Conservation (phyloP, 257 asterid genomes). For the Gentiana straminea region DNA sequence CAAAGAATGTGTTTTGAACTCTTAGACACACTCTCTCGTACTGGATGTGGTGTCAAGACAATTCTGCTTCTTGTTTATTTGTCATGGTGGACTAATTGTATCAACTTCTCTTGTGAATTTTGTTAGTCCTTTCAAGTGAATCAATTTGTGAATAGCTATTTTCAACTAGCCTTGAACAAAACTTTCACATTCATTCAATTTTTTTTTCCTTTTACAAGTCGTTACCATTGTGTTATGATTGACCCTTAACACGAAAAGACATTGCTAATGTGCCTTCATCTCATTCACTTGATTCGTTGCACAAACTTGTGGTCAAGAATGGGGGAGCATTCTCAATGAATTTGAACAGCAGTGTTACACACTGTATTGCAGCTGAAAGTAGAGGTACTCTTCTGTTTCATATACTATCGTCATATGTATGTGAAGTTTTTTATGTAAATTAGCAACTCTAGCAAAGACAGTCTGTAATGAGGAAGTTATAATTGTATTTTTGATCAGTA, state of each 20-base stretch:
- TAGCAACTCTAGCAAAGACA: too few species aligned
- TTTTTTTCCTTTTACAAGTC: not conserved
- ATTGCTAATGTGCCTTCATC: slow-evolving; percentile 70
- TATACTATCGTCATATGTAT: not conserved
- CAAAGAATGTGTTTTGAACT: too few species aligned
- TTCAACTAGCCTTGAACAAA: too few species aligned
- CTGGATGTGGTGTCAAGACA: not conserved
- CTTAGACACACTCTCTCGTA: too few species aligned
- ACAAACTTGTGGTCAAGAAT: slow-evolving; percentile 86
- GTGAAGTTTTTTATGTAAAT: too few species aligned
- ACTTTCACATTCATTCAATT: not conserved
- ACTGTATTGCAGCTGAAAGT: slow-evolving; percentile 79
- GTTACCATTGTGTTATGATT: not conserved
- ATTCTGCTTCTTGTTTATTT: not conserved
- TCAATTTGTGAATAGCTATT: not conserved
- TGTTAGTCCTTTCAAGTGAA: not conserved
- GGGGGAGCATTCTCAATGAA: slow-evolving; percentile 97
- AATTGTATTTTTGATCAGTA: not conserved
- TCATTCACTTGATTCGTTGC: slow-evolving; percentile 63
- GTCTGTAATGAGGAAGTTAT: not conserved
- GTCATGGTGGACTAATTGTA: not conserved
- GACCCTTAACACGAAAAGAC: slow-evolving; percentile 67
- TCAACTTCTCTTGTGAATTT: not conserved
- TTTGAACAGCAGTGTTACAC: slow-evolving; percentile 81
- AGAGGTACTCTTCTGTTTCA: slow-evolving; percentile 42